Evolutionary conservation across 495 filamentous ascomycete genomes (phyloP).

Genomic region (Viridothelium virens): DNA sequence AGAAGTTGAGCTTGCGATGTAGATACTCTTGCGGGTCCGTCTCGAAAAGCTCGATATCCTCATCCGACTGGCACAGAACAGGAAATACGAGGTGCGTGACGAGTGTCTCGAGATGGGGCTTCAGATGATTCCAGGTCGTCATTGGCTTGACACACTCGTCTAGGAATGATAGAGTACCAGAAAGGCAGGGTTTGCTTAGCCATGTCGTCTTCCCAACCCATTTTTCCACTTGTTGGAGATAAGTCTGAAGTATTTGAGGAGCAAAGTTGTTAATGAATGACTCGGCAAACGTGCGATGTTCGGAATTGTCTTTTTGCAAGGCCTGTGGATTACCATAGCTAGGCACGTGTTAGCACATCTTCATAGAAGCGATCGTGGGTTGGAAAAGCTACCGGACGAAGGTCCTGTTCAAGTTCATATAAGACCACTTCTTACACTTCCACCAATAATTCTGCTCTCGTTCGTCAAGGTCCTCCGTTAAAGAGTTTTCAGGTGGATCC

Average conservation of each 20-base stretch:
- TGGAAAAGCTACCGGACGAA: conserved; percentile 67
- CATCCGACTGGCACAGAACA: conserved; percentile 82
- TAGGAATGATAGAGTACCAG: conserved; percentile 84
- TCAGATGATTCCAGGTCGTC: conserved; percentile 88
- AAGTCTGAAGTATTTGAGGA: conserved; percentile 88
- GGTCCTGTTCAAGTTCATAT: conserved; percentile 90
- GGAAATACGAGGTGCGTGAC: conserved; percentile 93
- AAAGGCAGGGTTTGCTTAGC: conserved; percentile 88
- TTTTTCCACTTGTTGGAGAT: conserved; percentile 86
- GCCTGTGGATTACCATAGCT: conserved; percentile 83
- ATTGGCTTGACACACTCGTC: conserved; percentile 98
- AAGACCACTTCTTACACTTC: conserved; percentile 99
- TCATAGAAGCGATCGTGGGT: neutral
- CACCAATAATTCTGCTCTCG: conserved; percentile 94
- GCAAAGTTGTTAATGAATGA: conserved; percentile 85
- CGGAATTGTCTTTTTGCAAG: conserved; percentile 58
- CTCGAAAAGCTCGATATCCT: conserved; percentile 90
- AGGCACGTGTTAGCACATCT: conserved; percentile 10
- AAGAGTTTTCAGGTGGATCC: conserved; percentile 64
- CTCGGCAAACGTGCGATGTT: conserved; percentile 74
- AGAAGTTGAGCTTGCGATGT: conserved; percentile 94
- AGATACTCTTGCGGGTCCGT: conserved; percentile 92
- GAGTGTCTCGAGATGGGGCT: conserved; percentile 83
- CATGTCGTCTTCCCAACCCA: conserved; percentile 93
- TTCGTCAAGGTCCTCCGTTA: conserved; percentile 76